phyloP scores from a whole-genome alignment of 805 yeast species.

The Dipodascopsis tothii region DNA sequence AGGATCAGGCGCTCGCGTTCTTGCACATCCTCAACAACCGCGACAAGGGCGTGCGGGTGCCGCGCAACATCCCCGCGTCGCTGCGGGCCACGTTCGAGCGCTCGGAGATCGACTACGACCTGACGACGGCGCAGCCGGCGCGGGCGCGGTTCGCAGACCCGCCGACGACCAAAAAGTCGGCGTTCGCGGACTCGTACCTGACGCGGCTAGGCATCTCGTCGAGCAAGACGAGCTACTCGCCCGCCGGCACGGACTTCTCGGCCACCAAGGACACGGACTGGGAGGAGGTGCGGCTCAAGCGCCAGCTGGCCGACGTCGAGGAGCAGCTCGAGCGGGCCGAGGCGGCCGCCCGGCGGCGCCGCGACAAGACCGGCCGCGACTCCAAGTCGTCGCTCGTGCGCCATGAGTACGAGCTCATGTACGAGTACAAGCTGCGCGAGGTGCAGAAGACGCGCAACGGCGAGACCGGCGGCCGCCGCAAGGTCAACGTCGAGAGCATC shows the following conservation, averaged over 20 bases:
- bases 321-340: constrained; percentile 53
- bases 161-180: constrained; percentile 11
- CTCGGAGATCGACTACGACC: constrained; percentile 40
- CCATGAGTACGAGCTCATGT: constrained; percentile 72
- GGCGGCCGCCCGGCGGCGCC: constrained; percentile 37
- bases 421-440: constrained; percentile 66
- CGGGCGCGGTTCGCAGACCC: neutral
- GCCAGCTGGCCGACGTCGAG: constrained; percentile 72
- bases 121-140: constrained; percentile 16
- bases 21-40: constrained; percentile 88
- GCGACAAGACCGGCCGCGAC: constrained; percentile 20
- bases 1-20: constrained; percentile 83
- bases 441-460: constrained; percentile 37
- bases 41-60: constrained; percentile 74
- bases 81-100: constrained; percentile 86
- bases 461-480: constrained; percentile 13
- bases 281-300: constrained; percentile 79
- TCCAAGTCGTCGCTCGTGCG: constrained; percentile 36
- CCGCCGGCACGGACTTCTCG: constrained; percentile 61
- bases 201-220: constrained; percentile 26
- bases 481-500: constrained; percentile 26
- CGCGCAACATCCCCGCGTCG: constrained; percentile 90
- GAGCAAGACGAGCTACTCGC: constrained; percentile 36
- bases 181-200: constrained; percentile 30
- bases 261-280: constrained; percentile 71